Base-by-base conservation (phyloP, 2,329 filamentous ascomycete species). In the Stachybotrys chlorohalonatus region DNA sequence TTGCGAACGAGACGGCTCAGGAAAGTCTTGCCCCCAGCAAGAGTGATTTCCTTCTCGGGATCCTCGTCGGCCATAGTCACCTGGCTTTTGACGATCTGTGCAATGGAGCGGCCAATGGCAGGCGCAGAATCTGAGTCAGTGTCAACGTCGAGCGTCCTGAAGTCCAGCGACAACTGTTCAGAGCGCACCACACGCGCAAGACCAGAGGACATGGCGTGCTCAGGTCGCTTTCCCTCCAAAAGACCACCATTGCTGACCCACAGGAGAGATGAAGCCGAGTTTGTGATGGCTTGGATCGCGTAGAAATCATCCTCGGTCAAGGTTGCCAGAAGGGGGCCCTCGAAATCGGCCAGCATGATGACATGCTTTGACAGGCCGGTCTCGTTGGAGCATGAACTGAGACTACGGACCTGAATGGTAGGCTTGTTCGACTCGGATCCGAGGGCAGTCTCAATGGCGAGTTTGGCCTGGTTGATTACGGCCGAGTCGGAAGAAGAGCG, bases 241-340 rank as follows among this genome's bases (percentile, higher is more conserved):
- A 67, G 54, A 32, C 55, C 59, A 16, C 60, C 63, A 7, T 53
- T 54, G 6, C 62, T 68, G 9, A 66, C 57, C 68, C 68, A 70
- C 15, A 69, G 57, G 16, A 68, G 54, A 7, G 59, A 56, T 5
- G 60, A 60, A 11, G 60, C 56, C 11, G 58, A 55, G 45, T 57
- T 53, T 32, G 62, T 60, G 47, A 68, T 59, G 15, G 48, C 55
- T 54, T 65, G 63, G 42, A 70, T 56, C 8, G 58, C 54, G 5
- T 47, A 39, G 30, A 70, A 63, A 49, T 69, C 66, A 6, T 54
- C 50, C 45, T 64, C 59, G 1, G 57, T 62, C n/a, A 64, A 48
- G 3, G 56, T 60, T 11, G 56, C 55, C 11, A 71, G 59, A 15
- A 68, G 58, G 2, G 68, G 65, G 11, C 54, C 52, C 52, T 65